These are phyloP conservation scores for Sphaerulina vaccinii DNA, from an alignment of 2,329 filamentous ascomycete genomes.

Conservation along the genomic window DNA sequence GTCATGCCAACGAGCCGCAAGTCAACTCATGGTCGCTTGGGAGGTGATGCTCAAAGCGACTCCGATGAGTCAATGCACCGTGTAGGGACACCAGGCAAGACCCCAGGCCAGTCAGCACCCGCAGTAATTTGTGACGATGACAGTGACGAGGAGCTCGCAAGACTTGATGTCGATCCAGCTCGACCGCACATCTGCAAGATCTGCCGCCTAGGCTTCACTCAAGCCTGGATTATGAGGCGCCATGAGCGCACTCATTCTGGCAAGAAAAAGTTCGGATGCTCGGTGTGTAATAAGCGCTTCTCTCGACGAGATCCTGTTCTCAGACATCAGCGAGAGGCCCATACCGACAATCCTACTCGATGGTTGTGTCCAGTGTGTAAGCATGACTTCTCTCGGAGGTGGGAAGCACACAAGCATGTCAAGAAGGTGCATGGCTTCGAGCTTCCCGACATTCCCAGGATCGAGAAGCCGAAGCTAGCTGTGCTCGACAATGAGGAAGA, in stretches of 20 bases:
- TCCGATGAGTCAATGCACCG: background rate
- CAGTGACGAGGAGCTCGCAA: background rate
- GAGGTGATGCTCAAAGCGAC: background rate
- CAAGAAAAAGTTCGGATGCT: background rate
- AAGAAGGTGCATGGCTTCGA: background rate
- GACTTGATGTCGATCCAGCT: background rate
- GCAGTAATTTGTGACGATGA: background rate
- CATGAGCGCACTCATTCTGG: background rate
- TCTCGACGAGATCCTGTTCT: background rate
- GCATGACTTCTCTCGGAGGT: background rate
- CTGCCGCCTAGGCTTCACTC: background rate
- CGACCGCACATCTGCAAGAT: background rate
- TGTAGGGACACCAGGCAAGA: background rate
- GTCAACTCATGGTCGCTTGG: background rate
- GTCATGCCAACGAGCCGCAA: background rate
- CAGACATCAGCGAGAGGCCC: background rate
- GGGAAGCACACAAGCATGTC: background rate
- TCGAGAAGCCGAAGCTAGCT: background rate
- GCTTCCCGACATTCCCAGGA: background rate
- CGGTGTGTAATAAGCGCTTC: background rate
- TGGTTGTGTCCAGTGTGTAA: background rate
- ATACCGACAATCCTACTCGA: background rate
- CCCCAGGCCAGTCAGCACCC: background rate
- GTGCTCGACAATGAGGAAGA: background rate
- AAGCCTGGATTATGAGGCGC: background rate